Percentiles rank a stretch among this genome's conserved stretches.
These are phyloP conservation scores for Termitomyces eurrhizus DNA, from an alignment of 768 basidiomycete genomes.

Conservation along the genomic window DNA sequence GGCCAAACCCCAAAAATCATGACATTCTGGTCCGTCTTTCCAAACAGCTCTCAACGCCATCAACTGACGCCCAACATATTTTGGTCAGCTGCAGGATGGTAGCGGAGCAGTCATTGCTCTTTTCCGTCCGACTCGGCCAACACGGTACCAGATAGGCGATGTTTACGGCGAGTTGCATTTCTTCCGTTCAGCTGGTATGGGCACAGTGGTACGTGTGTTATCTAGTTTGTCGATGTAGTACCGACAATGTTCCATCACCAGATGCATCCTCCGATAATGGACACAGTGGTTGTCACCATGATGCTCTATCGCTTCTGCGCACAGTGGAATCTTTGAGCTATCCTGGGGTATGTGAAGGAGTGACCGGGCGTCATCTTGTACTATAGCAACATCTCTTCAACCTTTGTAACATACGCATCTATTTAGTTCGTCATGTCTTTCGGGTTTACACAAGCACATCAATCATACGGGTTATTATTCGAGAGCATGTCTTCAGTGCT, in stretches of 20 bases:
- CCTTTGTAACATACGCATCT: conserved; percentile 17
- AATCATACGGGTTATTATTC: not conserved
- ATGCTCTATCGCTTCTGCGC: conserved; percentile 83
- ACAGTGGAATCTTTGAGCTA: conserved; percentile 42
- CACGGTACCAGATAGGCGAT: conserved; percentile 82
- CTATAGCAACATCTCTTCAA: not conserved
- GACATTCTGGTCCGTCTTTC: conserved; percentile 55
- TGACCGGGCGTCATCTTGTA: conserved; percentile 4
- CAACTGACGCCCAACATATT: conserved; percentile 10
- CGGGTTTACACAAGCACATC: conserved; percentile 1
- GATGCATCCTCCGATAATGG: conserved; percentile 91
- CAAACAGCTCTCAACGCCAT: conserved; percentile 14
- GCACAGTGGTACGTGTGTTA: conserved; percentile 64
- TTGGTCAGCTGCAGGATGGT: conserved; percentile 64
- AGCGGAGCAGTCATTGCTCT: conserved; percentile 70
- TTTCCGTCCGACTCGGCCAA: conserved; percentile 73
- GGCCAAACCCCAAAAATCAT: conserved; percentile 53
- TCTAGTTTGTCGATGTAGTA: conserved; percentile 11
- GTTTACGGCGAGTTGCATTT: conserved; percentile 86
- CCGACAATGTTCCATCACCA: conserved; percentile 31
- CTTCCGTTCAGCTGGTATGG: conserved; percentile 71
- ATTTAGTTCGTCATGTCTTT: conserved; percentile 8
- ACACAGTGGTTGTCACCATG: conserved; percentile 77
- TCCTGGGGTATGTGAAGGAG: not conserved
- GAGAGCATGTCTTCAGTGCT: not conserved